These are phyloP conservation scores for Plasmodium ovale DNA, from an alignment of 169 alveolate genomes.

Conservation along the genomic window DNA sequence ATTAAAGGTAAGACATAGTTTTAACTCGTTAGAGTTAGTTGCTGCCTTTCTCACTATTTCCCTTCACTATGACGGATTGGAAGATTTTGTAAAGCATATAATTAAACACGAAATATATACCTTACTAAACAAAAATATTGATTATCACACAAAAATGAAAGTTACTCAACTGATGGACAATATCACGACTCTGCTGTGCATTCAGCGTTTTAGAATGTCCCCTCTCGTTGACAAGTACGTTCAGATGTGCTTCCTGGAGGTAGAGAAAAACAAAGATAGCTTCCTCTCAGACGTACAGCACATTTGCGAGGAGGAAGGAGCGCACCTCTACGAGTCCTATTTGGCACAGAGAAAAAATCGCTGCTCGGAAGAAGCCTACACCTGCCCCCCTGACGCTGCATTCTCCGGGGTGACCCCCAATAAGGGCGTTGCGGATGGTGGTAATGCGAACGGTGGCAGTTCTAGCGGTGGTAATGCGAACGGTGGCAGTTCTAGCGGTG, in stretches of 20 bases:
- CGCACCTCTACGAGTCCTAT: background rate
- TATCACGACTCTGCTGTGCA: constrained; percentile 38
- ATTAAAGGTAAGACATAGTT: constrained; percentile 19
- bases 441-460: background rate
- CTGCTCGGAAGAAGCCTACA: too few relatives aligned
- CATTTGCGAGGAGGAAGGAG: background rate
- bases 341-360: constrained; percentile 8
- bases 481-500: constrained; percentile 4
- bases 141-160: constrained; percentile 64
- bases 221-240: constrained; percentile 25
- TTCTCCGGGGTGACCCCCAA: too few relatives aligned
- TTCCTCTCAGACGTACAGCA: background rate
- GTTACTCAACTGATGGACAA: constrained; percentile 44
- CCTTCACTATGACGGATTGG: constrained; percentile 35
- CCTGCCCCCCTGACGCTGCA: too few relatives aligned
- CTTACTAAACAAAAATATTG: constrained; percentile 37
- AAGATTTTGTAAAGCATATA: constrained; percentile 60
- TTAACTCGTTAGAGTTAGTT: constrained; percentile 7
- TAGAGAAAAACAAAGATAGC: constrained; percentile 6
- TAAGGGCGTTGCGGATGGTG: background rate
- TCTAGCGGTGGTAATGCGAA: background rate
- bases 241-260: constrained; percentile 18
- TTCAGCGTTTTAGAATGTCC: constrained; percentile 9
- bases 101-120: constrained; percentile 72
- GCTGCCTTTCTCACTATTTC: constrained; percentile 42